phyloP scores from a whole-genome alignment of 768 basidiomycete species.

The Lanmaoa rubissima region DNA sequence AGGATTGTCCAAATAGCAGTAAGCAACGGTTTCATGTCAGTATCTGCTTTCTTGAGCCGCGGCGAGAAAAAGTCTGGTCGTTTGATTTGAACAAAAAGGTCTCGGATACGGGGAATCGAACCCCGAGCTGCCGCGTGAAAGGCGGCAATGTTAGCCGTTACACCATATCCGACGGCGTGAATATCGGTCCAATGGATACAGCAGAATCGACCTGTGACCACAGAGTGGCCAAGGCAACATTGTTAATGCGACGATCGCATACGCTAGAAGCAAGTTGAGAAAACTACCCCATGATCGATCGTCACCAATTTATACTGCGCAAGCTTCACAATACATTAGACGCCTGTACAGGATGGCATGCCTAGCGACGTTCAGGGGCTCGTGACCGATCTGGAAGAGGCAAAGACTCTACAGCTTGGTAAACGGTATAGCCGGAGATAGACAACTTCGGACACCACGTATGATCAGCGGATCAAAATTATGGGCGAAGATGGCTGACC shows the following conservation, averaged over 20 bases:
- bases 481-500: background rate
- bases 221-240: too few relatives aligned
- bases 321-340: background rate
- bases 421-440: background rate
- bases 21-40: too few relatives aligned
- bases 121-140: slow-evolving; percentile 51
- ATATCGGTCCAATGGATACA: background rate
- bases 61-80: too few relatives aligned
- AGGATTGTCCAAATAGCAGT: too few relatives aligned
- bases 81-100: background rate
- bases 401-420: slow-evolving; percentile 27
- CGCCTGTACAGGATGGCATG: slow-evolving; percentile 29
- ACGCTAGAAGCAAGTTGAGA: background rate
- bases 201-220: too few relatives aligned
- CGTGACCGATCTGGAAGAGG: background rate
- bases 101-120: slow-evolving; percentile 35
- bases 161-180: slow-evolving; percentile 47
- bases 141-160: slow-evolving; percentile 69
- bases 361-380: background rate
- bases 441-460: background rate
- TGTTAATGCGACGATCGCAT: background rate
- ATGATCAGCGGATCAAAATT: slow-evolving; percentile 2
- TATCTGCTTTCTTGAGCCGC: background rate
- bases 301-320: background rate
- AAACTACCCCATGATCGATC: background rate